Evolutionary conservation across 306 rosid species (phyloP), one percentile per base, ranked within the genome.

Genomic region (Acacia confusa): DNA sequence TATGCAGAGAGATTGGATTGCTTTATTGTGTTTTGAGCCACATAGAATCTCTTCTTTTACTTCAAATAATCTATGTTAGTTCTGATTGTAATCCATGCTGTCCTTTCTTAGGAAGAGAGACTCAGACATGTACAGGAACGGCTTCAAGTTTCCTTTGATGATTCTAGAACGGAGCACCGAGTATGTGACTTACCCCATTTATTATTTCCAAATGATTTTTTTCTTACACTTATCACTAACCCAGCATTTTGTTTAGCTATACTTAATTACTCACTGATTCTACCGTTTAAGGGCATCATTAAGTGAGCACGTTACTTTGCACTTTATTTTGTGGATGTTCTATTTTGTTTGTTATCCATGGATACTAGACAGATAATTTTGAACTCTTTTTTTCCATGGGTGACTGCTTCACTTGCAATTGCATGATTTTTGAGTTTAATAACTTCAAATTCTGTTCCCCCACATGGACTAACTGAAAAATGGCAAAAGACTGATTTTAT

Each of bases 121-220:
- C 91, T 93, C 65, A 79, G 80, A 85, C 78, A 70, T 68, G 80
- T 93, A 80, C 86, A 80, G 77, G 85, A 85, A 70, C 88, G 98
- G 82, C 87, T 93, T 78, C 91, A 91, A 84, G 90, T 95, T 60
- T 94, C 99, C 55, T 95, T 93, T 81, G 94, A 95, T 83, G 96
- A 98, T 79, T 92, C 96, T 76, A 86, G 85, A 50, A 28, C 63
- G 47, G 96, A 95, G 88, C 99, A 95, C 87, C 98, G 90, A 84
- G 99, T 95, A 84, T 24, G 93, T 86, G 65, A 69, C 72, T 50
- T 73, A 55, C 66, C 78, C 70, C 20, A 45, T 74, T 78, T 22
- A 9, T 20, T 30, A 77, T 66, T 77, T 60, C 40, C 30, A 6
- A 24, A 52, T 80, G 61, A 14, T 47, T 75, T 79, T 79, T 79